Evolutionary conservation across 345 rosid genomes (phyloP), one percentile per base, ranked within the genome.

Genomic region (Raphanus raphanistrum): DNA sequence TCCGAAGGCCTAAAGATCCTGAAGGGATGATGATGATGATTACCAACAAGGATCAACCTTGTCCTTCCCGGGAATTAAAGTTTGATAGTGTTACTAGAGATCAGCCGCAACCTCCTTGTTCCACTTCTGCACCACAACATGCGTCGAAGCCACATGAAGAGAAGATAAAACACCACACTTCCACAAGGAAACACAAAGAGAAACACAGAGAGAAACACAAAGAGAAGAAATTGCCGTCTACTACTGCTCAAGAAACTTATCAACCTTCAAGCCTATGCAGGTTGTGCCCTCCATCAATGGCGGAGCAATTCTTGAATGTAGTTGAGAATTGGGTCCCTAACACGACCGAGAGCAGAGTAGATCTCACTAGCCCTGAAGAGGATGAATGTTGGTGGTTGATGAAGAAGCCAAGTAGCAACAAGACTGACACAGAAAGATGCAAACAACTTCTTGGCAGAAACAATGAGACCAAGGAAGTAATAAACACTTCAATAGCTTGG

Each of bases 241-340:
- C 38, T 13, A 2, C 21, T 1, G 1, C 64, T 28, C n/a, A 8
- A 36, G 72, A 69, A 48, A 3, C 70, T n/a, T 29, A 0, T 21
- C 76, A 61, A 17, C 63, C 78, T 52, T 57, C 62, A 29, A 74
- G 54, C 72, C 64, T 79, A 54, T 70, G 84, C 72, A 70, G 78
- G 1, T 29, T 33, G 11, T 79, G 89, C 70, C 77, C 81, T 52
- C 86, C 89, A 45, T 52, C 71, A 1, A 43, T 79, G 21, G 85
- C 74, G 8, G n/a, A 7, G 9, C 76, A 85, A 6, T 83, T 68
- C 68, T 76, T 79, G 67, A 77, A 76, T 59, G 75, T 88, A 45
- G 77, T 84, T 7, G 89, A 82, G 82, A 86, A 84, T 5, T 92
- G 92, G 93, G 75, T 80, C 68, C 84, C 86, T 2, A 82, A 79